Percentiles rank a stretch among this genome's conserved stretches.
Conservation (phyloP, 2,329 filamentous ascomycete genomes). For the Atkinsonella texensis region DNA sequence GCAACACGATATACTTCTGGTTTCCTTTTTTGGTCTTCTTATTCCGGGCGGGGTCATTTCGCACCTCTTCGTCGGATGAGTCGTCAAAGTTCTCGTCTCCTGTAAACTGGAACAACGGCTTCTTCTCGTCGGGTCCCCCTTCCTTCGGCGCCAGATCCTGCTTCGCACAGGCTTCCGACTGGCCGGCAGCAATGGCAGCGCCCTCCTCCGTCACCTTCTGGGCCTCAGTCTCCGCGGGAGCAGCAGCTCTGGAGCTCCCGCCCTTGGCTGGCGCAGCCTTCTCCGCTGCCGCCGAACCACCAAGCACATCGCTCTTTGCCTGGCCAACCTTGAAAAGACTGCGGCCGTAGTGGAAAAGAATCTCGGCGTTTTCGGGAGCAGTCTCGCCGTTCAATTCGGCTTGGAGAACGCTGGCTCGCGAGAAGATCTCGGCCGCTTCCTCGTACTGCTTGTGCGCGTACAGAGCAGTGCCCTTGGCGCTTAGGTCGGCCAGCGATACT, state of each 20-base stretch:
- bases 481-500: slow-evolving; percentile 64
- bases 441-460: slow-evolving; percentile 85
- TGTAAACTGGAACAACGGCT: slow-evolving; percentile 80
- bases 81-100: slow-evolving; percentile 91
- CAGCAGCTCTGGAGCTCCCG: slow-evolving; percentile 23
- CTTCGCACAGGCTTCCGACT: slow-evolving; percentile 29
- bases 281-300: slow-evolving; percentile 60
- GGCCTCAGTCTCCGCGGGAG: slow-evolving; percentile 26
- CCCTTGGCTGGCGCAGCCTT: slow-evolving; percentile 30
- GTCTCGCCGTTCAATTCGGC: slow-evolving; percentile 87
- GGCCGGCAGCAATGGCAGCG: slow-evolving; percentile 30
- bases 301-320: slow-evolving; percentile 86
- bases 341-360: slow-evolving; percentile 89
- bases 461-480: slow-evolving; percentile 67
- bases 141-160: slow-evolving; percentile 25
- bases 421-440: slow-evolving; percentile 77
- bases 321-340: slow-evolving; percentile 90
- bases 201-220: slow-evolving; percentile 35
- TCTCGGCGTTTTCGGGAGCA: slow-evolving; percentile 78
- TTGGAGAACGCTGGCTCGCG: slow-evolving; percentile 79
- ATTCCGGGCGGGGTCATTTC: slow-evolving; percentile 5
- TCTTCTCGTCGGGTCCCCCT: slow-evolving; percentile 34
- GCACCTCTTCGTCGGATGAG: slow-evolving; percentile 61
- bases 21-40: not conserved
- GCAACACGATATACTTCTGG: not conserved